Conservation (phyloP, 495 filamentous ascomycete species). For the Penicillium cosmopolitanum region DNA sequence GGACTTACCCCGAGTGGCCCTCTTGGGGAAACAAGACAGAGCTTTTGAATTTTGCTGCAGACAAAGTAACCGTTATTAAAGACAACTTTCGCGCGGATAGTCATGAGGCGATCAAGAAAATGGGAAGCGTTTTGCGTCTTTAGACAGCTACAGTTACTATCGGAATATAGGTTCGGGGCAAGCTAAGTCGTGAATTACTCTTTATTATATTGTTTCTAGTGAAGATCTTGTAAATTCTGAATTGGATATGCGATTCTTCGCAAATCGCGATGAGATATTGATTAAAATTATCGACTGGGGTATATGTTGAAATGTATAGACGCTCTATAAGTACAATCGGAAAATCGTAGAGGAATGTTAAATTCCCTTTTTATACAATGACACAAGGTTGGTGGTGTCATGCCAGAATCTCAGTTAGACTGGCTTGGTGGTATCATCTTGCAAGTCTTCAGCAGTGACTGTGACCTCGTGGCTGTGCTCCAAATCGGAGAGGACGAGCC, state of each 20-base stretch:
- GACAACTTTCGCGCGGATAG: not conserved
- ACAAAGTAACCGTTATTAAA: not conserved
- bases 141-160: not conserved
- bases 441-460: slow-evolving; percentile 29
- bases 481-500: slow-evolving; percentile 38
- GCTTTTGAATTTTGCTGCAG: too few relatives aligned
- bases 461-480: slow-evolving; percentile 40
- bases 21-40: too few relatives aligned
- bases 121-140: not conserved
- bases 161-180: not conserved
- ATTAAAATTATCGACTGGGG: slow-evolving; percentile 5
- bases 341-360: slow-evolving; percentile 2
- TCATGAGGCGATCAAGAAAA: not conserved
- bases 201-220: too few relatives aligned
- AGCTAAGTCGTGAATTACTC: not conserved
- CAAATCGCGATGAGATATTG: not conserved
- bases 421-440: slow-evolving; percentile 1
- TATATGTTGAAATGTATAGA: slow-evolving; percentile 5
- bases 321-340: slow-evolving; percentile 3
- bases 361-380: slow-evolving; percentile 3
- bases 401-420: not conserved
- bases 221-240: too few relatives aligned
- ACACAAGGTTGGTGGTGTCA: not conserved
- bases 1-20: too few relatives aligned
- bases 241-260: not conserved